A percentile compares a stretch with the other conserved stretches of the same genome.
Evolutionary conservation across 208 protist genomes (phyloP).

Genomic region (Crithidia bombi): DNA sequence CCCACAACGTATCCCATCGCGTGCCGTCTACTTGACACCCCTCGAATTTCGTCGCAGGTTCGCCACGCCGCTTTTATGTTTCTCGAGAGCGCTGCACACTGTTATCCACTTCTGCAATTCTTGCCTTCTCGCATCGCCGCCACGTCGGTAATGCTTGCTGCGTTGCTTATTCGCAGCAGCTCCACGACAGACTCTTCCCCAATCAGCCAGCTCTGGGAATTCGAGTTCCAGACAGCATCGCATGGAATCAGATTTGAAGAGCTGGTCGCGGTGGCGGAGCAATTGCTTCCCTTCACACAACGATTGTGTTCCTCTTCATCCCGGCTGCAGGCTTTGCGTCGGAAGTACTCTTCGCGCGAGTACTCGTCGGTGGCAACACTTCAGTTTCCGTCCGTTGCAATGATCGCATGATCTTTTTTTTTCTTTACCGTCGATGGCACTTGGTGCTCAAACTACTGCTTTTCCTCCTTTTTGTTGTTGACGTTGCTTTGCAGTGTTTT

Average conservation of each 20-base stretch:
- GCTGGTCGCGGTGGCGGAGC: conserved; percentile 38
- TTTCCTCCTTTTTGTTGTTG: background rate
- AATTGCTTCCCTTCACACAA: conserved; percentile 68
- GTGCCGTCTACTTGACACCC: conserved; percentile 50
- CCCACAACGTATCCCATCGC: conserved; percentile 74
- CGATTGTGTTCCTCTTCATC: conserved; percentile 53
- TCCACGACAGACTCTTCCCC: conserved; percentile 22
- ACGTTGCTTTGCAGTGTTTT: background rate
- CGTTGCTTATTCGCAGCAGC: conserved; percentile 48
- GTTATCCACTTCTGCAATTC: conserved; percentile 62
- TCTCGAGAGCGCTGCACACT: conserved; percentile 73
- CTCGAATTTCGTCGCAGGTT: conserved; percentile 21
- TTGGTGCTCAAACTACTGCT: background rate
- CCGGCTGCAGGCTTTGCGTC: conserved; percentile 59
- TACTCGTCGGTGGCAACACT: conserved; percentile 50
- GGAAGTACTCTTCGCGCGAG: conserved; percentile 66
- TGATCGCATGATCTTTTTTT: conserved; percentile 19
- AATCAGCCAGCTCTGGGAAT: conserved; percentile 46
- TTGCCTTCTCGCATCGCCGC: conserved; percentile 71
- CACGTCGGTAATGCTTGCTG: conserved; percentile 58
- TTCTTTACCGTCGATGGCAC: background rate
- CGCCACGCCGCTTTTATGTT: conserved; percentile 67
- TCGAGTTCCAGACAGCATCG: conserved; percentile 36
- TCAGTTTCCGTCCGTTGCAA: conserved; percentile 49
- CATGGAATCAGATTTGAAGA: conserved; percentile 60